Base-by-base conservation (phyloP, 1,284 basidiomycete species). In the Ganoderma lucidum region DNA sequence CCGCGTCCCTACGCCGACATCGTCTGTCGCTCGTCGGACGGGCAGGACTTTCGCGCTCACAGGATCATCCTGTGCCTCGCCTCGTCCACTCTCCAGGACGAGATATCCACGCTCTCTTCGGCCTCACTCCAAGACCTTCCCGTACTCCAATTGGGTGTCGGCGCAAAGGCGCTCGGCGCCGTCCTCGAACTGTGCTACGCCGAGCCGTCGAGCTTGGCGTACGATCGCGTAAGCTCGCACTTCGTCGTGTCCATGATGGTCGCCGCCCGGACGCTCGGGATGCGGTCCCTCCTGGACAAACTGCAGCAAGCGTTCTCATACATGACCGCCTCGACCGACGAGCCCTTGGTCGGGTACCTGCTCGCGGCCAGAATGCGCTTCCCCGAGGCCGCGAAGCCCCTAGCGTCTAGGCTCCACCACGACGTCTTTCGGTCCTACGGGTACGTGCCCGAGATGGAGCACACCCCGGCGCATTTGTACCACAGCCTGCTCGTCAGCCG, bases 21-120 rank as follows among this genome's bases (percentile, higher is more conserved):
- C 58, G 80, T 84, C 59, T 74, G 88, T 32, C 82, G 83, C 62
- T 86, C 85, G 2, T 84, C 84, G n/a, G 85, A 87, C 74, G 78
- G 81, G 65, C 77, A 83, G 58, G 82, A 84, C 71, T 86, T 86
- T 72, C 79, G 76, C 23, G 79, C 83, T 30, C 84, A 84, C 78
- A 84, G 81, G 64, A 72, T 82, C 39, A 78, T 84, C 42, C 78
- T 87, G 17, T 79, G 81, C 30, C 77, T 85, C 37, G 81, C 85
- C 3, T 86, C 85, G 6, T 80, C 84, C 0, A 81, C 69, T 42
- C 28, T 51, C 59, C 37, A 60, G 17, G 37, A 9, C 37, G 48
- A n/a, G 37, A 63, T 35, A n/a, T n/a, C 19, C 12, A n/a, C 56
- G 45, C 32, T 32, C n/a, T 63, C 17, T 17, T 14, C 17, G 17